phyloP scores from a whole-genome alignment of 768 basidiomycete genomes.

The Boletus bicolor region DNA sequence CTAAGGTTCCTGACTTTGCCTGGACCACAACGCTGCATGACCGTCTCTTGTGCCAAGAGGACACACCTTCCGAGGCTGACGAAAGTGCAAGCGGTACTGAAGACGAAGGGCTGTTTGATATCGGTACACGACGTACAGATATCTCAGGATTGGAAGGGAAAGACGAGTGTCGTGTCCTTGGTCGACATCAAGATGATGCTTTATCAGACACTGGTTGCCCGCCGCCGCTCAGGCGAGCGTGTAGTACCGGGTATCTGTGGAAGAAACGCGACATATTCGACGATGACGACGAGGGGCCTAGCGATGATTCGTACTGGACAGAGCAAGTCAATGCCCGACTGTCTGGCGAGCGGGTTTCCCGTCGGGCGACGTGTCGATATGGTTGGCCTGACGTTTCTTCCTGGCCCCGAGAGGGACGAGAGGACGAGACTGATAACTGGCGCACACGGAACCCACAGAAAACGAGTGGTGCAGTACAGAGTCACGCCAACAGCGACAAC shows the following conservation, averaged over 20 bases:
- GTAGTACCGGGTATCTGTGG: background rate
- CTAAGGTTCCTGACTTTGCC: background rate
- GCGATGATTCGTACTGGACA: slow-evolving; percentile 6
- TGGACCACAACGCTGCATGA: background rate
- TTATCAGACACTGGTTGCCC: background rate
- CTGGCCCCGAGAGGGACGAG: slow-evolving; percentile 3
- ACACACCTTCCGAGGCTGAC: background rate
- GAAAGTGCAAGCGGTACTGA: background rate
- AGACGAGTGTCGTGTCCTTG: background rate
- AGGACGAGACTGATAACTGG: slow-evolving; percentile 10
- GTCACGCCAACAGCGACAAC: background rate
- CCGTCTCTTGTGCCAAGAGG: background rate
- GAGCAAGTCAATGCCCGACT: slow-evolving; percentile 10
- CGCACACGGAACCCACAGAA: slow-evolving; percentile 3
- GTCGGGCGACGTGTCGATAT: background rate
- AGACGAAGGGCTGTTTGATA: background rate
- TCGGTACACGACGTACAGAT: background rate
- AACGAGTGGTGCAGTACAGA: background rate
- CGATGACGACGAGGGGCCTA: background rate
- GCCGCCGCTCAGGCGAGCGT: background rate
- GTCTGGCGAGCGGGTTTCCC: background rate
- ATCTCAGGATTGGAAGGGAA: background rate
- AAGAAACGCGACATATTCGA: background rate
- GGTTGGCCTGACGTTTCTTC: background rate
- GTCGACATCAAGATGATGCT: background rate